A percentile compares a stretch with the other conserved stretches of the same genome.
Evolutionary conservation across 2,329 filamentous ascomycete species (phyloP).

Genomic region (Exophiala calicioides): DNA sequence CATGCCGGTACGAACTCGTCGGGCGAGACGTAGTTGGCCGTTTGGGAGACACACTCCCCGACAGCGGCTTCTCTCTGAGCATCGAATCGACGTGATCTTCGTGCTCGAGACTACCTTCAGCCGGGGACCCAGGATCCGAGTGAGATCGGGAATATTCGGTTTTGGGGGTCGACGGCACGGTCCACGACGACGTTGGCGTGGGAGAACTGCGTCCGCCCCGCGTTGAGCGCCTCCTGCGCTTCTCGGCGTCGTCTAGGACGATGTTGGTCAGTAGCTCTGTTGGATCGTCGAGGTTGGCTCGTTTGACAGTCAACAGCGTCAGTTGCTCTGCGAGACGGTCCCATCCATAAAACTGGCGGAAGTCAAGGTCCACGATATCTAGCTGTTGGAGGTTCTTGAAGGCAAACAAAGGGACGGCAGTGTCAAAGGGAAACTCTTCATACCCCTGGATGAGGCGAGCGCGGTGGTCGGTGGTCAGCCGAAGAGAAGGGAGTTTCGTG

Average conservation of each 20-base stretch:
- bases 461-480: constrained; percentile 87
- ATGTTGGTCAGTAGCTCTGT: constrained; percentile 89
- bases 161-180: constrained; percentile 59
- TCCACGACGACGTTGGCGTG: constrained; percentile 66
- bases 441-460: constrained; percentile 88
- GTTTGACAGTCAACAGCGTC: constrained; percentile 82
- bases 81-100: constrained; percentile 31
- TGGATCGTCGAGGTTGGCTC: constrained; percentile 84
- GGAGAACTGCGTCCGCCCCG: constrained; percentile 71
- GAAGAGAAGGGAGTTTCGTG: constrained; percentile 93
- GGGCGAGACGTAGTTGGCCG: constrained; percentile 76
- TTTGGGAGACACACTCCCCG: constrained; percentile 75
- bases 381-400: constrained; percentile 96
- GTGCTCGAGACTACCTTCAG: constrained; percentile 39
- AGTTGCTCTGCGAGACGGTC: constrained; percentile 90
- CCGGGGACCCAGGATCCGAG: constrained; percentile 68
- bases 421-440: constrained; percentile 97
- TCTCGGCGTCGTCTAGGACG: constrained; percentile 94
- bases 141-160: constrained; percentile 67
- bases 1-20: constrained; percentile 63
- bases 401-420: constrained; percentile 89
- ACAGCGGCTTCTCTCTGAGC: constrained; percentile 15
- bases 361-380: constrained; percentile 94
- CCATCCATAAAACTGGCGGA: constrained; percentile 96
- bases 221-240: constrained; percentile 80